Evolutionary conservation across 805 yeast species (phyloP), one percentile per base, ranked within the genome.

Genomic region (Phaffomyces antillensis): DNA sequence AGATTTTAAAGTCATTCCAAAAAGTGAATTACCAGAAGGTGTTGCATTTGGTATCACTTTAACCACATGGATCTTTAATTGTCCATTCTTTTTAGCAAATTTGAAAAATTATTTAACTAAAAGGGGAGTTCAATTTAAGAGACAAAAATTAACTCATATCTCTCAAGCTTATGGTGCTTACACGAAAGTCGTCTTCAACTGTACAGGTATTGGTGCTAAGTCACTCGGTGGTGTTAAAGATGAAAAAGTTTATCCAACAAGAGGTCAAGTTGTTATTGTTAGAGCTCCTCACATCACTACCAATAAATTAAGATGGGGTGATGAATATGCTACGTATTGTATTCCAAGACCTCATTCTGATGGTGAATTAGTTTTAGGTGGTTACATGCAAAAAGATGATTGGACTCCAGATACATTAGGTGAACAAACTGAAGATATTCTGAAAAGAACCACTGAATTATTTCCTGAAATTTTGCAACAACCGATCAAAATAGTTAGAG

Each of bases 231-330:
- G 90, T 12, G 86, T 83, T 16, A 64, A 67, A 18, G 95, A 86
- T 56, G 49, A 65, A 9, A 64, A 66, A 1, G 75, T 82, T 18
- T 83, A 79, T 52, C 91, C 95, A 7, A 77, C 86, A 1, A 68
- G 95, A 47, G 95, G 95, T 6, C 95, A 86, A 57, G 88, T 85
- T 24, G 82, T 84, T 17, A 81, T 84, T 10, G 71, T 85, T 20
- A 73, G 70, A 48, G 87, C 88, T 0, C 88, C 89, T 3, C 84
- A 82, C 53, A 68, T 84, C 48, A 66, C 65, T 28, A 79, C 77
- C 53, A 84, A 83, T 59, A 64, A 62, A 49, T 57, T 77, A 69
- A 64, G 77, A 42, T 80, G 85, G 85, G 83, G 83, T n/a, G 63
- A 60, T 4, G 75, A 72, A 40, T 70, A 66, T 47, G 78, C 85